Base-by-base conservation (phyloP, 1,284 basidiomycete genomes). In the Ustilago esculenta region DNA sequence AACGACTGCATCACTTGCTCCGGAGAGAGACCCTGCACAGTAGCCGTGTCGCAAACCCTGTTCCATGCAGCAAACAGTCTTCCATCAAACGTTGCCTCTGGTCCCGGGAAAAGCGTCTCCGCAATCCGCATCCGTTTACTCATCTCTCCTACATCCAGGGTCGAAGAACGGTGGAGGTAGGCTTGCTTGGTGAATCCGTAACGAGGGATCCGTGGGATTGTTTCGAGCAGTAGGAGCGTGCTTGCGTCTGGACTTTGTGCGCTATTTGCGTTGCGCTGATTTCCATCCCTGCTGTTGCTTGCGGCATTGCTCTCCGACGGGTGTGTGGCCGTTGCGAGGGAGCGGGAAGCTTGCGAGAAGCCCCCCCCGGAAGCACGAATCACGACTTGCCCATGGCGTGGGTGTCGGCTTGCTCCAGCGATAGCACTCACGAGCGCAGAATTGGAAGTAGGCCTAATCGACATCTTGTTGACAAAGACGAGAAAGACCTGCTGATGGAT, bases 41-140 rank as follows among this genome's bases (percentile, higher is more conserved):
- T 21, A 4, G 48, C 18, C 1, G 53, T 45, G 34, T 68, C 54
- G 29, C 39, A 45, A 1, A 61, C 25, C 6, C 5, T 34, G 36
- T 53, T 57, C 65, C 65, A 68, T 3, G 54, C 34, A 3, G 5
- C 8, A 17, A 61, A 68, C 4, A 68, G 58, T 4, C 17, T 20
- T 3, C 30, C 8, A 15, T 52, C 48, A 14, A 68, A 61, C 1
- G 8, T 4, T 1, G 37, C 37, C 0, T 39, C 49, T 1, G 52
- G 53, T 5, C 68, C 57, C 0, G 68, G 61, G 17, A 71, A 71
- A 20, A 71, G 58, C 4, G 61, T 61, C 0, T 17, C 4, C 6
- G 60, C 1, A 2, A 48, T 53, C 5, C 52, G 52, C 2, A 39
- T 3, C 14, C 46, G 35, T 5, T 43, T n/a, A n/a, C n/a, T n/a